Evolutionary conservation across 768 basidiomycete genomes (phyloP), one percentile per base, ranked within the genome.

Genomic region (Lactifluus pinguis): DNA sequence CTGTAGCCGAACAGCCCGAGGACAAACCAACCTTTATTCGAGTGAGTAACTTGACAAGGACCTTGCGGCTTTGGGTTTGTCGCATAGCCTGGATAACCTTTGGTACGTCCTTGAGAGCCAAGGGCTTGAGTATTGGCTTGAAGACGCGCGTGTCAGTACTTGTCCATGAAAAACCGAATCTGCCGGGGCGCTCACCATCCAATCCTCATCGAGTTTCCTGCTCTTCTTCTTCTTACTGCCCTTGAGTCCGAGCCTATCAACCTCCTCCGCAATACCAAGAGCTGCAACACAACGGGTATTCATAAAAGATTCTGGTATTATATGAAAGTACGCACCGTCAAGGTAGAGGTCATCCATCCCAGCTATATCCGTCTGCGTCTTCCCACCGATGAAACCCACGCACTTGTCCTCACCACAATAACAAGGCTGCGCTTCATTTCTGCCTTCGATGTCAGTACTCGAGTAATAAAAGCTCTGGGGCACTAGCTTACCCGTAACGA

Each of bases 361-460:
- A 6, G 83, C 91, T 21, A 98, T 80, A 69, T 98, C 95, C 2
- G 97, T 98, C 72, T 99, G 97, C 0, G 95, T 98, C 75, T 98
- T 99, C 25, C 97, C 97, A 62, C 97, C 97, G 66, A 99, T 93
- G 69, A 83, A 92, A 3, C 97, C 97, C 6, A 97, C 85, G 69
- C 97, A 99, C 65, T 95, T 94, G 2, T 89, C 79, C 69, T 98
- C 97, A 7, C 94, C 94, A 67, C 97, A 99, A 68, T 89, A 94
- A 72, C 97, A 99, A 34, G 79, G 79, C 71, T 99, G 97, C 53
- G 97, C 88, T 61, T 95, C 90, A 72, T 99, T 93, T 0, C 95
- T 95, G 64, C 6, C 8, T 25, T 4, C 25, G 19, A 10, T 38
- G 44, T 57, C 19, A 57, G 38, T 29, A 15, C 2, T 4, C 49